Base-by-base conservation (phyloP, 805 yeast species). In the Ogataea allantospora region DNA sequence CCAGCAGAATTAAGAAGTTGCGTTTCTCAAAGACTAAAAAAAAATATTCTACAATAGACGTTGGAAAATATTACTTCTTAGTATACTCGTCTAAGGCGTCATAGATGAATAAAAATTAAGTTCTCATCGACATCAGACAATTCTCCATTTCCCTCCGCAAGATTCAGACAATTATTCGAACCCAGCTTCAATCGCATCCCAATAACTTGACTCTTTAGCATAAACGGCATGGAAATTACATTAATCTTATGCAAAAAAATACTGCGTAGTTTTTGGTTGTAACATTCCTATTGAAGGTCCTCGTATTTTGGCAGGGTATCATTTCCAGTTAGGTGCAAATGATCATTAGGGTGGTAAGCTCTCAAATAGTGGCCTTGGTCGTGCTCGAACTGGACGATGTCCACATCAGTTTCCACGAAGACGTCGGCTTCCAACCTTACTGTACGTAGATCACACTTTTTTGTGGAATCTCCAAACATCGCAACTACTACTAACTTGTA, bases 401-500 rank as follows among this genome's bases (percentile, higher is more conserved):
- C 54, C 25, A 55, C 17, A 7, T 56, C 58, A 33, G 56, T 53
- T 35, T 47, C 35, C 9, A 52, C 48, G 20, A 41, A 33, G 9
- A 53, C 37, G n/a, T 42, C 40, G 1, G 51, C 45, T 12, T 42
- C 42, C 22, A 52, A 22, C 4, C 47, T 37, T 1, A 46, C 37
- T 7, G 27, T 19, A 13, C 43, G 47, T 6, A 48, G 39, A 20
- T 30, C 33, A 1, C 32, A 33, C 5, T 31, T 32, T 9, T 48
- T 36, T 8, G 32, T 40, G 1, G 38, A 17, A 2, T 50, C 53
- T 2, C 53, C 38, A 17, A 68, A 47, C 2, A 66, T 68, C 4
- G 57, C 64, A 1, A 48, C 45, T 9, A 73, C 50, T 25, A 50
- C 55, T 27, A 75, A 36, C 4, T 50, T 44, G 49, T 77, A 76